Evolutionary conservation across 1,139 yeast genomes (phyloP).

Genomic region (Ogataea hybrid): DNA sequence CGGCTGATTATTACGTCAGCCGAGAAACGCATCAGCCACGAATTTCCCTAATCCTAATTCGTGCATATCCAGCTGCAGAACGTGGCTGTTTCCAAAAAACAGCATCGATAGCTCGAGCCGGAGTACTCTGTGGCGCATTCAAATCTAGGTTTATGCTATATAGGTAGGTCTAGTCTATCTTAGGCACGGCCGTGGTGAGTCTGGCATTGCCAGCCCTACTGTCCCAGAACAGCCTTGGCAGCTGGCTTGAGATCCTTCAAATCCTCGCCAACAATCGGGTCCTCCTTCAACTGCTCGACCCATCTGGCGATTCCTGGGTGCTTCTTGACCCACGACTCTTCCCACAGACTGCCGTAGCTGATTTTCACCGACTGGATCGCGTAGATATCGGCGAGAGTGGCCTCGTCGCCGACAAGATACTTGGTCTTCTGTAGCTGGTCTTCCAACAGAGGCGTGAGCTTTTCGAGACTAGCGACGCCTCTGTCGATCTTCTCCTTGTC

Average conservation of each 20-base stretch:
- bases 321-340: too few relatives aligned
- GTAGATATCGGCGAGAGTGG: conserved; percentile 34
- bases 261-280: too few relatives aligned
- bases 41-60: neutral
- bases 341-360: conserved; percentile 44
- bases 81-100: neutral
- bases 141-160: too few relatives aligned
- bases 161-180: too few relatives aligned
- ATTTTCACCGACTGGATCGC: conserved; percentile 39
- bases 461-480: neutral
- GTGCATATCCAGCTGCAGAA: neutral
- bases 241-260: too few relatives aligned
- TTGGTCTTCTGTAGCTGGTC: conserved; percentile 27
- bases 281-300: too few relatives aligned
- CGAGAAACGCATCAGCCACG: neutral
- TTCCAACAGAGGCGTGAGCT: conserved; percentile 22
- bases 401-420: conserved; percentile 30
- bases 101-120: neutral
- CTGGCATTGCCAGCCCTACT: too few relatives aligned
- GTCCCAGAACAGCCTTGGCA: too few relatives aligned
- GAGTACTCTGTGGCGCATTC: too few relatives aligned
- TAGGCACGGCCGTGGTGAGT: too few relatives aligned
- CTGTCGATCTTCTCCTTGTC: neutral
- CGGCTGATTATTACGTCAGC: neutral
- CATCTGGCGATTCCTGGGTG: too few relatives aligned